Evolutionary conservation across 2,329 filamentous ascomycete species (phyloP), one percentile per base, ranked within the genome.

Genomic region (Lasiodiplodia hormozganensis): DNA sequence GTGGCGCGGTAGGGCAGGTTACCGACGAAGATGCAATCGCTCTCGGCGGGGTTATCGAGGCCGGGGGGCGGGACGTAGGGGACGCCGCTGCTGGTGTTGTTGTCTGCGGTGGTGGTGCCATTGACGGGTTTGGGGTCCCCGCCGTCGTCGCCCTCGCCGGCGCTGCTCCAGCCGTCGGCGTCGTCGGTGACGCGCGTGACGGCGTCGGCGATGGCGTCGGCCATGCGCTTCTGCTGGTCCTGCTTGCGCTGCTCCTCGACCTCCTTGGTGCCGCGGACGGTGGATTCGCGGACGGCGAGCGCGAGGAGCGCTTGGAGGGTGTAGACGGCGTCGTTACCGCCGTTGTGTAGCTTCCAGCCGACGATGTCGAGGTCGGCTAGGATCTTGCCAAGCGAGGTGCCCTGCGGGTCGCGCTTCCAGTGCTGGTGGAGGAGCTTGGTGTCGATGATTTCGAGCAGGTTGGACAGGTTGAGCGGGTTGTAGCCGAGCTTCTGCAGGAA

Each of bases 251-350:
- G 71, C 34, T 71, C 69, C 43, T 76, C 71, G 7, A 74, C 67
- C 31, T 74, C 75, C 2, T 74, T 58, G 3, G 73, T 74, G 1
- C 74, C 75, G 4, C 81, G 77, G 31, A 76, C 77, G 8, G 75
- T 70, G 2, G 84, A 76, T 21, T 83, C 79, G 54, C 79, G 76
- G 72, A 88, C 79, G 47, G 84, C 85, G 69, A 93, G 86, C 5
- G 82, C 87, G 7, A 97, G 77, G 84, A 96, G 87, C 8, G 89
- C 90, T 70, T 90, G 89, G 70, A 97, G 80, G 0, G 93, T 95
- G 76, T 91, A 96, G 1, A 89, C 86, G 0, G 94, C 93, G 76
- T 97, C 94, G 72, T 97, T 97, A 1, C 94, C 87, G 0, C 90
- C 94, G 75, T 97, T 97, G 79, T 97, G 94, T n/a, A 95, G 83